These are phyloP conservation scores for Phytophthora pinifolia DNA, from an alignment of 352 stramenopile genomes.

Conservation along the genomic window DNA sequence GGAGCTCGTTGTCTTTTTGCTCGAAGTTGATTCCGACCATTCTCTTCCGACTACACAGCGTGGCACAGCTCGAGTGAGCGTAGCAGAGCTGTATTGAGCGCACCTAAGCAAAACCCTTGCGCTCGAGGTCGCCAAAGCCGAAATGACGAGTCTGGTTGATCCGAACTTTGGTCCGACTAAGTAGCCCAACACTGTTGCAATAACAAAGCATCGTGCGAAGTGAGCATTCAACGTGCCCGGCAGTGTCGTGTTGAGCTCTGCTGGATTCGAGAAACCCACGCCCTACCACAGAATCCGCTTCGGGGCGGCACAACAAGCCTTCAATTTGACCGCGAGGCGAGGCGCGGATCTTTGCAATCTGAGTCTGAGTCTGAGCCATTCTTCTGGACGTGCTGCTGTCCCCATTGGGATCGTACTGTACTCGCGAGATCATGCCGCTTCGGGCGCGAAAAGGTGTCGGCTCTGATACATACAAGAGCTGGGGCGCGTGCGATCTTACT, in stretches of 20 bases:
- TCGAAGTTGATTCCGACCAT: background rate
- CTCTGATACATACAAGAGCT: conserved; percentile 1
- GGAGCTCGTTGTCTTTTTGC: no score
- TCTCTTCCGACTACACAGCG: background rate
- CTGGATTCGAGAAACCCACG: conserved; percentile 1
- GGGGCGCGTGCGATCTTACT: background rate
- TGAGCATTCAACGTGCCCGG: conserved; percentile 2
- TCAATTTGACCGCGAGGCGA: background rate
- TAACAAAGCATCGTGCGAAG: no score
- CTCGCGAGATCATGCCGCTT: no score
- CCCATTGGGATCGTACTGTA: no score
- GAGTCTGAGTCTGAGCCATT: no score
- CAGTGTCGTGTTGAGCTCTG: background rate
- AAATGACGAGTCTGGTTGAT: conserved; percentile 7
- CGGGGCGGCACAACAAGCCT: background rate
- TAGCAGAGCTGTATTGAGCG: no score
- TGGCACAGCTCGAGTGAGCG: background rate
- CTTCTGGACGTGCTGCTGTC: no score
- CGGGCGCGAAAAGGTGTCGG: background rate
- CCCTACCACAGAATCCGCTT: conserved; percentile 5
- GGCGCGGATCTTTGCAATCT: no score
- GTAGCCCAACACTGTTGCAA: no score
- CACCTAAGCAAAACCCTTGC: background rate
- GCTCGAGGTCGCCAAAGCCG: conserved; percentile 8
- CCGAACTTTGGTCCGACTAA: background rate